Percentiles rank a stretch among this genome's conserved stretches.
phyloP scores from a whole-genome alignment of 805 yeast genomes.

The Brettanomyces bruxellensis region DNA sequence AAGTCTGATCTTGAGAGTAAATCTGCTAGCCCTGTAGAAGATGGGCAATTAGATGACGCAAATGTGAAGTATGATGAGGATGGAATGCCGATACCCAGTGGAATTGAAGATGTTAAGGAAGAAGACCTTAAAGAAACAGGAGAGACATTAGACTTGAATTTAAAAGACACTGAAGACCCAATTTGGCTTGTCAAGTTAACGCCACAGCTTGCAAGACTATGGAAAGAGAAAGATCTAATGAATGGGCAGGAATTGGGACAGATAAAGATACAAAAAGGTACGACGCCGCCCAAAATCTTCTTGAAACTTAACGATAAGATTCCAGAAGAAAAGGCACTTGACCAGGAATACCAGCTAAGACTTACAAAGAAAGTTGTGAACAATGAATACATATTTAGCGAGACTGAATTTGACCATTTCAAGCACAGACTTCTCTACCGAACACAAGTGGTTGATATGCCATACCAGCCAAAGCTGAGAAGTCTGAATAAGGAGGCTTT shows the following conservation, averaged over 20 bases:
- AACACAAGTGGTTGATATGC: slow-evolving; percentile 43
- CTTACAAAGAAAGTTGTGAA: slow-evolving; percentile 72
- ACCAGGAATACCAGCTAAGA: slow-evolving; percentile 75
- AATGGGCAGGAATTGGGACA: slow-evolving; percentile 75
- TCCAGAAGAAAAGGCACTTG: slow-evolving; percentile 47
- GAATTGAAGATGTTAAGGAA: slow-evolving; percentile 27
- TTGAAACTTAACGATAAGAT: slow-evolving; percentile 44
- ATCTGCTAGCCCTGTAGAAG: slow-evolving; percentile 5
- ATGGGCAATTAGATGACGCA: slow-evolving; percentile 2
- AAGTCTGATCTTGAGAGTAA: not conserved
- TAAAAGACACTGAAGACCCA: slow-evolving; percentile 52
- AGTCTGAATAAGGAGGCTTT: slow-evolving; percentile 29
- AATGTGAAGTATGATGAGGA: slow-evolving; percentile 22
- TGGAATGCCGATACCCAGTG: slow-evolving; percentile 25
- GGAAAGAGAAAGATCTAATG: slow-evolving; percentile 57
- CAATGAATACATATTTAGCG: slow-evolving; percentile 83
- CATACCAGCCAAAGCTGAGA: slow-evolving; percentile 40
- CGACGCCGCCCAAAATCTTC: slow-evolving; percentile 36
- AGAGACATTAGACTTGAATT: slow-evolving; percentile 73
- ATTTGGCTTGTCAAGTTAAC: slow-evolving; percentile 93
- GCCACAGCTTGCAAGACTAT: slow-evolving; percentile 69
- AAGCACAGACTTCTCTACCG: slow-evolving; percentile 43
- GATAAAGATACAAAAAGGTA: slow-evolving; percentile 56
- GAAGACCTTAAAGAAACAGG: slow-evolving; percentile 31
- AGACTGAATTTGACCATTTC: slow-evolving; percentile 63